A percentile compares a stretch with the other conserved stretches of the same genome.
Evolutionary conservation across 768 basidiomycete species (phyloP).

Genomic region (Multifurca ochricompacta): DNA sequence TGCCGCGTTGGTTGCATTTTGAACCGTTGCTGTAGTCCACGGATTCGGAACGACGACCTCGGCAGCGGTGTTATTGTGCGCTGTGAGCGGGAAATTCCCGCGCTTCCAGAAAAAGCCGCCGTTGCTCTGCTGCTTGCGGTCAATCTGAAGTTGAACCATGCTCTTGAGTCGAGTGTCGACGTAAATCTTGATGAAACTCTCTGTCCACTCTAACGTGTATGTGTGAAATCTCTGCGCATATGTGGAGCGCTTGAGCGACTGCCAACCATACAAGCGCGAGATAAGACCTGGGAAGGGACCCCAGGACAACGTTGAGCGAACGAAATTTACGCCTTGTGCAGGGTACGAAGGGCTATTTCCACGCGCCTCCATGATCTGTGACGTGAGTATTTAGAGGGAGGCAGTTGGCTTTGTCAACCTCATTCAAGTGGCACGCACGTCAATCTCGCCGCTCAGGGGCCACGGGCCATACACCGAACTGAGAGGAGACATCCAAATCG

Average conservation of each 20-base stretch:
- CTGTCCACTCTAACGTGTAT: conserved; percentile 55
- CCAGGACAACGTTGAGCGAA: conserved; percentile 58
- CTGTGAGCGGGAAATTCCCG: conserved; percentile 44
- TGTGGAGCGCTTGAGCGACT: conserved; percentile 36
- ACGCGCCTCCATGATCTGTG: conserved; percentile 46
- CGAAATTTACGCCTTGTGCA: conserved; percentile 39
- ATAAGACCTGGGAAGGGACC: conserved; percentile 44
- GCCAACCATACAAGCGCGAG: conserved; percentile 38
- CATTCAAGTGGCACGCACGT: conserved; percentile 33
- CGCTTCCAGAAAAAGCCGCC: conserved; percentile 44
- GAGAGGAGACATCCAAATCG: conserved; percentile 41
- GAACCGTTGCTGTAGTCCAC: conserved; percentile 33
- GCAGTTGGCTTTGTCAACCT: too few relatives aligned
- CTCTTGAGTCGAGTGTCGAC: conserved; percentile 45
- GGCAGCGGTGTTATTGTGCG: conserved; percentile 34
- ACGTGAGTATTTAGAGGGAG: conserved; percentile 1
- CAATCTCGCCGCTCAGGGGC: conserved; percentile 52
- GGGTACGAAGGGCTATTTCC: conserved; percentile 39
- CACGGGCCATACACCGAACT: conserved; percentile 41
- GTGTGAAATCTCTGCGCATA: conserved; percentile 45
- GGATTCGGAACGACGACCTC: conserved; percentile 40
- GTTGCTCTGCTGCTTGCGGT: conserved; percentile 26
- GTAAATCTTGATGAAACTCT: conserved; percentile 45
- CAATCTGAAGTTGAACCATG: conserved; percentile 43
- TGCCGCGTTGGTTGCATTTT: conserved; percentile 38